Percentiles rank a stretch among this genome's conserved stretches.
These are phyloP conservation scores for Diaporthe longicolla DNA, from an alignment of 2,329 filamentous ascomycete species.

Conservation along the genomic window DNA sequence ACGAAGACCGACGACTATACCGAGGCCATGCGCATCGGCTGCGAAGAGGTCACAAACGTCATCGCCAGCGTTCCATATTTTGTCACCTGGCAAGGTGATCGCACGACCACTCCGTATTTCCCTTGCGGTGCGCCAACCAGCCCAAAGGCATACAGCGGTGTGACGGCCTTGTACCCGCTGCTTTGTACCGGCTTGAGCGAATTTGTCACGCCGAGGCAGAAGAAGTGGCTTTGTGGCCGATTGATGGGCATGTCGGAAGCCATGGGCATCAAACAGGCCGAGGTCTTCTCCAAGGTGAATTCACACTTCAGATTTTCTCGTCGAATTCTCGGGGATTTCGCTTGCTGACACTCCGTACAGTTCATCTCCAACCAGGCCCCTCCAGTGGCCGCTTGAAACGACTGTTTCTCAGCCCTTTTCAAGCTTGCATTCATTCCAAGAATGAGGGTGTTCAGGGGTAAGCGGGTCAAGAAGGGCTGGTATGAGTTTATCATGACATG, in stretches of 20 bases:
- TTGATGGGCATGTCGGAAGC: constrained; percentile 44
- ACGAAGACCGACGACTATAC: constrained; percentile 45
- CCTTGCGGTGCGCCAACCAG: constrained; percentile 47
- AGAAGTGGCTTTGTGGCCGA: constrained; percentile 44
- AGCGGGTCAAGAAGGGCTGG: not conserved
- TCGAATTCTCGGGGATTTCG: not conserved
- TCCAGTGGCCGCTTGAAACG: not conserved
- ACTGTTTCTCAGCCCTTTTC: not conserved
- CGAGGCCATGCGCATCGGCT: constrained; percentile 44
- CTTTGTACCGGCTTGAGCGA: constrained; percentile 45
- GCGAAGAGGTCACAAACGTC: constrained; percentile 45
- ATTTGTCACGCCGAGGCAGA: constrained; percentile 44
- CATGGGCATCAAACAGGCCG: constrained; percentile 47
- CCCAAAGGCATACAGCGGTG: constrained; percentile 46
- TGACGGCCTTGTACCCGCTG: constrained; percentile 46
- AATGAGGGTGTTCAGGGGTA: constrained; percentile 1
- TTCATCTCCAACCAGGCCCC: constrained; percentile 15
- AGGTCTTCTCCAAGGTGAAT: constrained; percentile 45
- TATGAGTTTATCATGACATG: constrained; percentile 5
- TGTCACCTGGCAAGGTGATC: constrained; percentile 46
- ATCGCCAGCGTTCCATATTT: constrained; percentile 47
- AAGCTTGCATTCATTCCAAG: constrained; percentile 6
- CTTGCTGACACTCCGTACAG: not conserved
- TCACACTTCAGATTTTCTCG: not conserved
- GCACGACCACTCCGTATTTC: constrained; percentile 45